Evolutionary conservation across 2,329 filamentous ascomycete species (phyloP).

Genomic region (Coniochaeta prunicola): DNA sequence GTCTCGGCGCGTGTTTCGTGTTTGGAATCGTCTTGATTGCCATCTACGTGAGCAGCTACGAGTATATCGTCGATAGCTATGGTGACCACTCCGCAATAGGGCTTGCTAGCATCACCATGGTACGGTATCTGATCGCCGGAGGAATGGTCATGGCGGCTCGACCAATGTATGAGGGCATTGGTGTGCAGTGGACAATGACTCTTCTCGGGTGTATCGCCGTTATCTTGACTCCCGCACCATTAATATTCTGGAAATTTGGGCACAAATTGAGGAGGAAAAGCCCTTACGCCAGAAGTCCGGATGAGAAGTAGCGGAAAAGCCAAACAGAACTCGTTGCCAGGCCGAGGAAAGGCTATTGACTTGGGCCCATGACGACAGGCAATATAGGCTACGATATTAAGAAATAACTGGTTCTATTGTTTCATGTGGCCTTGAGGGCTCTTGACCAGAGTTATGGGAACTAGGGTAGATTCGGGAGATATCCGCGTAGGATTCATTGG

Average conservation of each 20-base stretch:
- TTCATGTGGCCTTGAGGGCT: too few relatives aligned
- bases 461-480: too few relatives aligned
- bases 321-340: too few relatives aligned
- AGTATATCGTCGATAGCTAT: slow-evolving; percentile 53
- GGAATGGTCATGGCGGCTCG: slow-evolving; percentile 30
- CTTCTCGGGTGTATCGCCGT: slow-evolving; percentile 25
- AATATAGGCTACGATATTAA: too few relatives aligned
- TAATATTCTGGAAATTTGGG: slow-evolving; percentile 26
- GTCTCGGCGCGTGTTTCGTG: slow-evolving; percentile 39
- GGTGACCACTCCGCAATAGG: slow-evolving; percentile 37
- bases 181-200: slow-evolving; percentile 19
- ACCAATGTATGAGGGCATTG: slow-evolving; percentile 29
- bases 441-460: too few relatives aligned
- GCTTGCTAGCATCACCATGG: slow-evolving; percentile 23
- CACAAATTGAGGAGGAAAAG: slow-evolving; percentile 12
- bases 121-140: slow-evolving; percentile 25
- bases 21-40: slow-evolving; percentile 44
- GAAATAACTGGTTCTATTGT: too few relatives aligned
- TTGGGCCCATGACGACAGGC: too few relatives aligned
- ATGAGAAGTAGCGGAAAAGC: neutral
- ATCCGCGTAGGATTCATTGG: too few relatives aligned
- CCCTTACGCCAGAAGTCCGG: slow-evolving; percentile 7
- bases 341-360: too few relatives aligned
- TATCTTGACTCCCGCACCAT: slow-evolving; percentile 22
- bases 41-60: slow-evolving; percentile 43